A percentile compares a stretch with the other conserved stretches of the same genome.
Evolutionary conservation across 805 yeast genomes (phyloP).

Genomic region (Saccharomycopsis sp.): DNA sequence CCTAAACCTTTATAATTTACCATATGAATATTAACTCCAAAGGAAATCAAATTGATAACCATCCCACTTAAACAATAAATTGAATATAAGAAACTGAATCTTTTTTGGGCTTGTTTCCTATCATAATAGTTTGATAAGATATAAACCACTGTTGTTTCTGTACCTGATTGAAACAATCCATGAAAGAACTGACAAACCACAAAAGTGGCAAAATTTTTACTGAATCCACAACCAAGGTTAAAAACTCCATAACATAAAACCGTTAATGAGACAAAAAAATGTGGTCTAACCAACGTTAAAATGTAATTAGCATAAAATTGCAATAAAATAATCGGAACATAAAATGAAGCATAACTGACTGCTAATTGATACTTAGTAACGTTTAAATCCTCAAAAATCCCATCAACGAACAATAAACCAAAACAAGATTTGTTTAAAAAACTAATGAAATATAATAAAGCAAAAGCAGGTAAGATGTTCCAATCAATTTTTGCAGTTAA

Average conservation of each 20-base stretch:
- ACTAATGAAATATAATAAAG: conserved; percentile 56
- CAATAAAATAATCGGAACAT: conserved; percentile 49
- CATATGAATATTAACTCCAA: conserved; percentile 25
- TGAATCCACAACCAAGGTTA: conserved; percentile 56
- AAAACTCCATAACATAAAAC: conserved; percentile 53
- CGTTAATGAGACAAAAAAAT: conserved; percentile 48
- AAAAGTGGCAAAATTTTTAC: conserved; percentile 44
- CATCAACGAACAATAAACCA: conserved; percentile 61
- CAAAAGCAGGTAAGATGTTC: conserved; percentile 60
- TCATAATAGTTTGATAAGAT: conserved; percentile 43
- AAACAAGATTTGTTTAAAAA: conserved; percentile 69
- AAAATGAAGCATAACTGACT: conserved; percentile 33
- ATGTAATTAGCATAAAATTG: conserved; percentile 56
- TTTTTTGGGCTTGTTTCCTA: conserved; percentile 52
- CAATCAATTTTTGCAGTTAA: conserved; percentile 54
- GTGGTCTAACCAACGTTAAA: conserved; percentile 50
- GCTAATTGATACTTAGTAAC: conserved; percentile 43
- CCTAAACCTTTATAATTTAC: conserved; percentile 28
- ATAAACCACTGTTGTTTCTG: conserved; percentile 69
- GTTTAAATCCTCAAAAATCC: conserved; percentile 41
- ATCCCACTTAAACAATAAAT: conserved; percentile 70
- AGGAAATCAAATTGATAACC: conserved; percentile 63
- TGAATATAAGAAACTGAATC: conserved; percentile 56
- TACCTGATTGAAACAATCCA: conserved; percentile 60
- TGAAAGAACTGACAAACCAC: conserved; percentile 52